These are phyloP conservation scores for Raffaelea arxii DNA, from an alignment of 2,329 filamentous ascomycete species.

Conservation along the genomic window DNA sequence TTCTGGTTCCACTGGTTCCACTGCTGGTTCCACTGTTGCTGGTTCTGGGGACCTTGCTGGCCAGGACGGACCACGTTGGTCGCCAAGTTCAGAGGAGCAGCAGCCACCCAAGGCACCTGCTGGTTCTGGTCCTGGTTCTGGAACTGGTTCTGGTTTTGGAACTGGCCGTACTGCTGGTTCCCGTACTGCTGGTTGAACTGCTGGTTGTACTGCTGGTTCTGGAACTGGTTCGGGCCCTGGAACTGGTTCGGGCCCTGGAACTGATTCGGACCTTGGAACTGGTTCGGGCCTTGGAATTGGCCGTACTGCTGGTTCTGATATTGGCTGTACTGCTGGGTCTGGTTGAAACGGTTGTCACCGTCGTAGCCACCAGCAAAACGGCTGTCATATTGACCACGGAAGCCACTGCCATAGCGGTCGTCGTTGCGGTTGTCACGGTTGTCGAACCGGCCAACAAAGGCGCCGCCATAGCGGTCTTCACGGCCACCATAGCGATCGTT, in stretches of 20 bases:
- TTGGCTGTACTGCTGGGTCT: background rate
- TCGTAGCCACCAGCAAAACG: background rate
- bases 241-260: background rate
- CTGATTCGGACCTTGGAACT: background rate
- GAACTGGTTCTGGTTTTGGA: background rate
- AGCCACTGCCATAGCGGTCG: background rate
- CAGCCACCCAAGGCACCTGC: background rate
- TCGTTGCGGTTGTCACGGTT: background rate
- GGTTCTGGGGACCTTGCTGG: no score
- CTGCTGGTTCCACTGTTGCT: no score
- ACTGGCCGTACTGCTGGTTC: no score
- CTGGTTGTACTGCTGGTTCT: background rate
- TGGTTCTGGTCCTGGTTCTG: no score
- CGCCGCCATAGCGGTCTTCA: background rate
- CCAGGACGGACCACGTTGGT: no score
- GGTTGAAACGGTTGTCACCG: background rate
- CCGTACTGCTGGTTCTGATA: background rate
- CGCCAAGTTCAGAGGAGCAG: background rate
- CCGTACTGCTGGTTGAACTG: no score
- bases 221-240: background rate
- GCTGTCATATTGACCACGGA: background rate
- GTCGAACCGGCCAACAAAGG: background rate
- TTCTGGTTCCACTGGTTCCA: no score
- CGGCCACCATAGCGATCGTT: background rate
- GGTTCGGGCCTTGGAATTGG: background rate